These are phyloP conservation scores for Saururus chinensis DNA, from an alignment of 164 flowering plant species.

Conservation along the genomic window DNA sequence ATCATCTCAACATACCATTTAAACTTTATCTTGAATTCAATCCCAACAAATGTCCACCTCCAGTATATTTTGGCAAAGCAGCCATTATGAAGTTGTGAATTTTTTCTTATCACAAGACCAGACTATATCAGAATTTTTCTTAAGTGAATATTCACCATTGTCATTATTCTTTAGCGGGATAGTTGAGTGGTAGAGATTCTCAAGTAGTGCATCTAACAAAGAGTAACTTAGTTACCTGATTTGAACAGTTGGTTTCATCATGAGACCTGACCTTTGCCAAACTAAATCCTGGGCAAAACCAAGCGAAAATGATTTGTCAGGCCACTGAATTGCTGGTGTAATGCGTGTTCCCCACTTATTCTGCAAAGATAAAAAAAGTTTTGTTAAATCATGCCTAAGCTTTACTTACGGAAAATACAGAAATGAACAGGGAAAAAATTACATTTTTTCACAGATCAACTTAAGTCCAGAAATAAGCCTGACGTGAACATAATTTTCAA, in stretches of 20 bases:
- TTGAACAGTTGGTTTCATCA: conserved; percentile 76
- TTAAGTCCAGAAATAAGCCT: not conserved
- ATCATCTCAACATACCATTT: not conserved
- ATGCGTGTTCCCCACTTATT: conserved; percentile 86
- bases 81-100: not conserved
- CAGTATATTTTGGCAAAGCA: not conserved
- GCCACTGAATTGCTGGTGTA: conserved; percentile 82
- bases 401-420: not conserved
- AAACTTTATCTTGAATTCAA: not conserved
- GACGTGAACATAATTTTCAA: not conserved
- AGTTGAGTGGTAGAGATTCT: not conserved
- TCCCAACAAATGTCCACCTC: not conserved
- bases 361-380: conserved; percentile 25
- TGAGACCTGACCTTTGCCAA: conserved; percentile 88
- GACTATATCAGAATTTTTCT: too few species aligned
- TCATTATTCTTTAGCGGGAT: not conserved
- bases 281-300: conserved; percentile 78
- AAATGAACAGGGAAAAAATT: not conserved
- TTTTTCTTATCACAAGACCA: not conserved
- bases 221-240: conserved; percentile 34
- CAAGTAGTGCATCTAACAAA: not conserved
- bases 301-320: conserved; percentile 78
- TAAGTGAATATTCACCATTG: too few species aligned
- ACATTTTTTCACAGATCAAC: not conserved
- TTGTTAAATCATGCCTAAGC: not conserved